These are phyloP conservation scores for Pythium aphanidermatum DNA, from an alignment of 352 stramenopile genomes.

Conservation along the genomic window DNA sequence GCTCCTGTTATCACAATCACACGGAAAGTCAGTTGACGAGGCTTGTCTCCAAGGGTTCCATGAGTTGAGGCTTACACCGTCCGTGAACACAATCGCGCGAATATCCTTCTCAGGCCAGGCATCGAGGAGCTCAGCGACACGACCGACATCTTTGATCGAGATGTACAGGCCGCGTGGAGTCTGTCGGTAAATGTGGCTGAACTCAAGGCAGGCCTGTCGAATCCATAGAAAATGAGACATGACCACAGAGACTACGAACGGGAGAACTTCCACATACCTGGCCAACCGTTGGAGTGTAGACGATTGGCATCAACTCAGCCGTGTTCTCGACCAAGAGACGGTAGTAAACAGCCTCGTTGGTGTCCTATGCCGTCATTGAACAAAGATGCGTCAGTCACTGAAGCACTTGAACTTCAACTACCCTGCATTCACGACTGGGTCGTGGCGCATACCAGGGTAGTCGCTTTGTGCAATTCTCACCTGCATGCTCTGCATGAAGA, in stretches of 20 bases:
- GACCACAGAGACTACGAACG: too few species aligned
- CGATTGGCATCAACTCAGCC: constrained; percentile 92
- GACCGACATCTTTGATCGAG: constrained; percentile 74
- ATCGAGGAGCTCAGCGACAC: constrained; percentile 88
- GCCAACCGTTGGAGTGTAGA: constrained; percentile 97
- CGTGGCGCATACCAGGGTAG: too few species aligned
- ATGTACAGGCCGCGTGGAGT: constrained; percentile 91
- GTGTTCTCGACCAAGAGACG: constrained; percentile 86
- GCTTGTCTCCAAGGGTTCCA: too few species aligned
- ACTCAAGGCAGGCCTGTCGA: constrained; percentile 76
- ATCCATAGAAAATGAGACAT: neutral
- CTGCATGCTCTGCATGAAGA: constrained; percentile 89
- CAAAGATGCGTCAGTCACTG: constrained; percentile 1
- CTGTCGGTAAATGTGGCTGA: constrained; percentile 88
- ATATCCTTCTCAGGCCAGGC: constrained; percentile 96
- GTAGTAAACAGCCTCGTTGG: constrained; percentile 91
- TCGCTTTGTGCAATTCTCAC: constrained; percentile 2
- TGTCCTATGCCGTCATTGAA: constrained; percentile 39
- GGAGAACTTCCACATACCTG: too few species aligned
- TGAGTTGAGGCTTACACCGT: constrained; percentile 60
- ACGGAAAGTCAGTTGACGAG: too few species aligned
- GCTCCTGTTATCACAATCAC: constrained; percentile 23
- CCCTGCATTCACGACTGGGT: too few species aligned
- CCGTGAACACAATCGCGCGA: constrained; percentile 95
- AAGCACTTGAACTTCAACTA: neutral